phyloP scores from a whole-genome alignment of 1,139 yeast genomes.

The Suhomyces maxii region DNA sequence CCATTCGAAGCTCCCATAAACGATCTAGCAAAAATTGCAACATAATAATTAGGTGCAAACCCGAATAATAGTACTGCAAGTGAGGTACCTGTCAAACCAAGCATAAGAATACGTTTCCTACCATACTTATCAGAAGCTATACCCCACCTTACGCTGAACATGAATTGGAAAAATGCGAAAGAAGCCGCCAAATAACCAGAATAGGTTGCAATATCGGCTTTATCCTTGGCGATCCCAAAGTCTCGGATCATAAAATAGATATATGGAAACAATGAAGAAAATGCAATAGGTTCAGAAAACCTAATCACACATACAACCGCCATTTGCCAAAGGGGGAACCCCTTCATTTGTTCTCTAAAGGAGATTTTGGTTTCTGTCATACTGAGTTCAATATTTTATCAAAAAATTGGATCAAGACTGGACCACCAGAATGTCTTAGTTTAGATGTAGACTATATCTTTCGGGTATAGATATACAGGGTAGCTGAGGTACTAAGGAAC shows the following conservation, averaged over 20 bases:
- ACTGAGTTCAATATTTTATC: background rate
- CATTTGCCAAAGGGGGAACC: constrained; percentile 39
- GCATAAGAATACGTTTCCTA: constrained; percentile 31
- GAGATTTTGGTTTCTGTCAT: constrained; percentile 8
- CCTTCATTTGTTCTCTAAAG: constrained; percentile 27
- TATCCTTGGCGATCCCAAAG: constrained; percentile 34
- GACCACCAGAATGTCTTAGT: no score
- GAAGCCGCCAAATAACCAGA: constrained; percentile 40
- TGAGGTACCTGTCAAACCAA: constrained; percentile 36
- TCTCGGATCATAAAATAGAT: constrained; percentile 42
- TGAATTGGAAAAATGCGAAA: constrained; percentile 39
- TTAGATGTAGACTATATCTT: no score
- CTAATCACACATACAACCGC: constrained; percentile 33
- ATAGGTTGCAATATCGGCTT: constrained; percentile 36
- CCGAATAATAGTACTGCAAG: constrained; percentile 32
- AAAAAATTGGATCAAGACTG: no score
- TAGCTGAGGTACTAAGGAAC: no score
- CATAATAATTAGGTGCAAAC: constrained; percentile 33
- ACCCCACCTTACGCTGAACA: constrained; percentile 41
- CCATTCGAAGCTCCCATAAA: constrained; percentile 39
- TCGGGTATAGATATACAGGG: no score
- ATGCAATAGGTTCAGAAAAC: constrained; percentile 39
- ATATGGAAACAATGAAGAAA: constrained; percentile 42
- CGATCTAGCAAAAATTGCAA: constrained; percentile 35
- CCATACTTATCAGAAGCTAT: constrained; percentile 34